These are phyloP conservation scores for Cadophora gregata DNA, from an alignment of 2,329 filamentous ascomycete genomes.

Conservation along the genomic window DNA sequence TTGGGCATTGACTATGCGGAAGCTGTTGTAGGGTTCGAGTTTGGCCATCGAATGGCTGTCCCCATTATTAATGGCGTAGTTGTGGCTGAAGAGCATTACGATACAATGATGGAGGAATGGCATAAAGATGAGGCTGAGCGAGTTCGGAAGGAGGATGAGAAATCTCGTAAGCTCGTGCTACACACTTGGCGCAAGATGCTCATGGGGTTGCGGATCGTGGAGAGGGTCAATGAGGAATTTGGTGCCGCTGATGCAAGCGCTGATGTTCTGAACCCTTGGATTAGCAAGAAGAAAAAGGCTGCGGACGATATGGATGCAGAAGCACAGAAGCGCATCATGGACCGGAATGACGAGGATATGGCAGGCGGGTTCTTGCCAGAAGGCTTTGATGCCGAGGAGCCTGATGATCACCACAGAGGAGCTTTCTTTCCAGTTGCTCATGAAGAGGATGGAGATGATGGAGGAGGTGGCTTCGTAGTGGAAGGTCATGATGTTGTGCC, in stretches of 20 bases:
- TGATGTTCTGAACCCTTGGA: constrained; percentile 60
- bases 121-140: constrained; percentile 78
- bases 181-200: constrained; percentile 86
- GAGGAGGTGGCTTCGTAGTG: constrained; percentile 39
- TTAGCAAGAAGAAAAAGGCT: constrained; percentile 49
- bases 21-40: constrained; percentile 95
- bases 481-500: constrained; percentile 37
- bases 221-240: constrained; percentile 79
- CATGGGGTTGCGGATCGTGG: constrained; percentile 81
- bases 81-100: constrained; percentile 79
- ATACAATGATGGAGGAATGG: constrained; percentile 78
- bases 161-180: constrained; percentile 75
- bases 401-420: constrained; percentile 25
- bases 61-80: constrained; percentile 92
- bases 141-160: constrained; percentile 80
- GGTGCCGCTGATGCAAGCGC: constrained; percentile 62
- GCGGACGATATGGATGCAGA: constrained; percentile 40
- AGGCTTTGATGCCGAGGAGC: constrained; percentile 57
- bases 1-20: constrained; percentile 89
- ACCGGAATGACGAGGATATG: constrained; percentile 55
- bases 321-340: constrained; percentile 39
- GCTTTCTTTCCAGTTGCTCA: constrained; percentile 43
- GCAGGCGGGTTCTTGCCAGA: constrained; percentile 67
- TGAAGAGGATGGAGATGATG: constrained; percentile 36
- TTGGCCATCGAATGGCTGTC: constrained; percentile 91